Conservation (phyloP, 2,329 filamentous ascomycete species). For the Hypoxylon sp. region DNA sequence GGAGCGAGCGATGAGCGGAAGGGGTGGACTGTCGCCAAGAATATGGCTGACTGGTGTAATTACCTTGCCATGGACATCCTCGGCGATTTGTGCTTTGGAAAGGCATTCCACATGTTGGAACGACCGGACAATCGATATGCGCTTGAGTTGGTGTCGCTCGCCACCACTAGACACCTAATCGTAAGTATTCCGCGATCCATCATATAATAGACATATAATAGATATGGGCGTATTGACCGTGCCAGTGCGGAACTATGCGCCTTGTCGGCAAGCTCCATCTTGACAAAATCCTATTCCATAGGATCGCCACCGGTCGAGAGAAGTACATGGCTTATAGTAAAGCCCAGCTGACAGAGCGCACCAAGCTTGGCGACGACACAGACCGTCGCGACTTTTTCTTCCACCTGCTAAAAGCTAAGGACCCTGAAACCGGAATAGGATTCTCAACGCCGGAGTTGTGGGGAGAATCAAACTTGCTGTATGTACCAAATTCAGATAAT, state of each 20-base stretch:
- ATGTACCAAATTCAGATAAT: slow-evolving; percentile 45
- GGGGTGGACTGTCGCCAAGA: slow-evolving; percentile 70
- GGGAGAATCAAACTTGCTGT: slow-evolving; percentile 78
- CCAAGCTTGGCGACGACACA: slow-evolving; percentile 73
- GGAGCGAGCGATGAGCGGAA: slow-evolving; percentile 59
- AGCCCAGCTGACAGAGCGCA: slow-evolving; percentile 74
- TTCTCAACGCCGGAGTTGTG: slow-evolving; percentile 76
- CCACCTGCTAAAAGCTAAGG: slow-evolving; percentile 77
- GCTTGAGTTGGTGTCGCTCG: slow-evolving; percentile 74
- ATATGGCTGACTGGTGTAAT: slow-evolving; percentile 74
- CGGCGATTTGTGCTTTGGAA: slow-evolving; percentile 71
- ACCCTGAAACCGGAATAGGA: slow-evolving; percentile 77
- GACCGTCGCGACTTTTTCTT: slow-evolving; percentile 82
- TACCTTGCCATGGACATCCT: slow-evolving; percentile 74
- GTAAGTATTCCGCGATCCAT: slow-evolving; percentile 58
- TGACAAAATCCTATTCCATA: slow-evolving; percentile 76
- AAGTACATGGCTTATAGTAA: slow-evolving; percentile 80
- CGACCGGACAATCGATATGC: slow-evolving; percentile 73
- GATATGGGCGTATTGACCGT: slow-evolving; percentile 2
- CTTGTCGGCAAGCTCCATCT: slow-evolving; percentile 74
- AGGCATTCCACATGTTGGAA: slow-evolving; percentile 73
- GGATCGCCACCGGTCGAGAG: slow-evolving; percentile 74
- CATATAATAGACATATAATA: not conserved
- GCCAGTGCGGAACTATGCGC: slow-evolving; percentile 78
- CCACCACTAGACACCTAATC: slow-evolving; percentile 76